These are phyloP conservation scores for Phytomonas francai DNA, from an alignment of 208 protist species.

Conservation along the genomic window DNA sequence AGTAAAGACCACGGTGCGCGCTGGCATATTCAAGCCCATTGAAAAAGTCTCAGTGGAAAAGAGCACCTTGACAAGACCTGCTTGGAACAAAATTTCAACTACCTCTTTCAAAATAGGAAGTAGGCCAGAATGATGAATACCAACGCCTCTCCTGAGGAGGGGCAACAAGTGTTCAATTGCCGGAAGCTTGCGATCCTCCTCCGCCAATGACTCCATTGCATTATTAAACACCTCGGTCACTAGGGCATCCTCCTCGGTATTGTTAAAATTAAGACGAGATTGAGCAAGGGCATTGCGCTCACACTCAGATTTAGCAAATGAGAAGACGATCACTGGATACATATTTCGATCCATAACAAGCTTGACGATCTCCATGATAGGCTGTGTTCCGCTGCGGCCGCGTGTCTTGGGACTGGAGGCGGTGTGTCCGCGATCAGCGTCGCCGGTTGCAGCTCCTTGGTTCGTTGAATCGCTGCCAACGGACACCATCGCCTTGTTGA, in stretches of 20 bases:
- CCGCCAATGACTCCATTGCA: slow-evolving; percentile 92
- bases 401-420: slow-evolving; percentile 13
- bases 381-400: slow-evolving; percentile 26
- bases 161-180: slow-evolving; percentile 94
- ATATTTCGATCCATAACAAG: slow-evolving; percentile 96
- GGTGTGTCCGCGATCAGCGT: slow-evolving; percentile 17
- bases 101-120: slow-evolving; percentile 99
- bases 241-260: slow-evolving; percentile 88
- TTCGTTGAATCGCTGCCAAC: slow-evolving; percentile 41
- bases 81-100: slow-evolving; percentile 99
- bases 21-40: slow-evolving; percentile 99
- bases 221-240: slow-evolving; percentile 94
- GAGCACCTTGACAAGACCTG: slow-evolving; percentile 97
- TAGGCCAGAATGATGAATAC: slow-evolving; percentile 99
- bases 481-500: slow-evolving; percentile 91
- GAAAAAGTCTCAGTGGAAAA: slow-evolving; percentile 99
- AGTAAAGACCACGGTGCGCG: slow-evolving; percentile 98
- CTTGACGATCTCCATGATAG: slow-evolving; percentile 94
- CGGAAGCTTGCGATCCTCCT: slow-evolving; percentile 91
- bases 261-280: slow-evolving; percentile 95
- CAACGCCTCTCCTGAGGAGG: slow-evolving; percentile 96
- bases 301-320: slow-evolving; percentile 97
- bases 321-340: slow-evolving; percentile 98
- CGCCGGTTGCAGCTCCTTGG: slow-evolving; percentile 15
- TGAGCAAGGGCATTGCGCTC: slow-evolving; percentile 93